phyloP scores from a whole-genome alignment of 805 yeast genomes.

The Tetrapisispora pingtungensis region DNA sequence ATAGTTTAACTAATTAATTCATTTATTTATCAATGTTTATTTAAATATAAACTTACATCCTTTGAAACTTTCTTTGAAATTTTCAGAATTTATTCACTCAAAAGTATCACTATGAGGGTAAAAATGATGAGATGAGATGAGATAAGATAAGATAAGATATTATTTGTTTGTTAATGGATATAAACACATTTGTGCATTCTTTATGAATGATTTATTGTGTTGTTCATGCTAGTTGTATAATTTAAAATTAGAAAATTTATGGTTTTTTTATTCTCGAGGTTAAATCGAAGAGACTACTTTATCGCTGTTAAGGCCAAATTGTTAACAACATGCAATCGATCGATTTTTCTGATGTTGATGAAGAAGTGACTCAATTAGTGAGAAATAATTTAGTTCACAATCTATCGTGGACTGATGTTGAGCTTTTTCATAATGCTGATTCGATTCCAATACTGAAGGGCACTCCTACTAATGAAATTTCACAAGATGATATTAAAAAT shows the following conservation, averaged over 20 bases:
- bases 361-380: conserved; percentile 1
- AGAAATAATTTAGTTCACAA: conserved; percentile 19
- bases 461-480: conserved; percentile 13
- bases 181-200: no score
- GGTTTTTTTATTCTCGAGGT: no score
- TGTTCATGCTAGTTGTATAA: no score
- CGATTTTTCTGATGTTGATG: background rate
- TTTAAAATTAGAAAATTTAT: background rate
- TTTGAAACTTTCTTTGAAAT: background rate
- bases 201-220: no score
- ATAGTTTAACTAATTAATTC: no score
- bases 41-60: no score
- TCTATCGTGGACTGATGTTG: conserved; percentile 23
- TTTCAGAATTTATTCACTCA: background rate
- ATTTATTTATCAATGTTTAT: no score
- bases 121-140: no score
- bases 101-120: background rate
- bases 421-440: background rate
- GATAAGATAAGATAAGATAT: no score
- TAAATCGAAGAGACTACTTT: no score
- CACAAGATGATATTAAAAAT: conserved; percentile 13
- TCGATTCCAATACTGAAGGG: conserved; percentile 13
- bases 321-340: background rate
- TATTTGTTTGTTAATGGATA: no score
- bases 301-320: no score